These are phyloP conservation scores for Mikania micrantha DNA, from an alignment of 129 eudicot species.

Conservation along the genomic window DNA sequence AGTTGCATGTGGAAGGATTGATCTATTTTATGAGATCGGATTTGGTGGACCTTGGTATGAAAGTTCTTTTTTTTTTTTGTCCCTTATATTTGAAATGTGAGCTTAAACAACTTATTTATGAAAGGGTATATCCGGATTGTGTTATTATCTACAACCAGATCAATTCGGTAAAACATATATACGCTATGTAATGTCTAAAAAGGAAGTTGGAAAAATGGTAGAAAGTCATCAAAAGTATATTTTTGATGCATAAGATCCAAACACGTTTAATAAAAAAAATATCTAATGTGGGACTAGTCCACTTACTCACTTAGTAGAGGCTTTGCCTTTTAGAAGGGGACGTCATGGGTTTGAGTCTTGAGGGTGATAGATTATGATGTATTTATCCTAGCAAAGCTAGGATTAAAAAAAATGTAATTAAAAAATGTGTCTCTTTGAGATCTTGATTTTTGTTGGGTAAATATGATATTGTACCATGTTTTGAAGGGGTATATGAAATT, in stretches of 20 bases:
- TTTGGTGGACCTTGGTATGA: conserved; percentile 92
- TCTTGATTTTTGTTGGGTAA: too few species aligned
- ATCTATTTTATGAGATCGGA: conserved; percentile 71
- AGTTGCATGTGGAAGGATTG: conserved; percentile 88
- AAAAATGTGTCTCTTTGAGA: too few species aligned
- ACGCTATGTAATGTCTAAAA: background rate
- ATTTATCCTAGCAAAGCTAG: too few species aligned
- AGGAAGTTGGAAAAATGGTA: background rate
- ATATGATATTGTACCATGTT: too few species aligned
- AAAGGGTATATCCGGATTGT: background rate
- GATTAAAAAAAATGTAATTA: too few species aligned
- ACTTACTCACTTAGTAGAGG: too few species aligned
- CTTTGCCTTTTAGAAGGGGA: too few species aligned
- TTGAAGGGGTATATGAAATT: too few species aligned
- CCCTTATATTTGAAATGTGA: background rate
- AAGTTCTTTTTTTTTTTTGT: background rate
- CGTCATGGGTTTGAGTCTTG: too few species aligned
- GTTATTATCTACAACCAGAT: background rate
- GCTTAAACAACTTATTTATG: background rate
- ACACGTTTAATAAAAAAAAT: background rate
- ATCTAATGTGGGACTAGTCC: too few species aligned
- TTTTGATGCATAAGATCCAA: background rate
- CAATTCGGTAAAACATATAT: background rate
- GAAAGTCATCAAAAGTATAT: background rate
- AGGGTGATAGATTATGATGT: too few species aligned